Conservation (phyloP, 2,329 filamentous ascomycete species). For the Cylindrodendrum hubeiense region DNA sequence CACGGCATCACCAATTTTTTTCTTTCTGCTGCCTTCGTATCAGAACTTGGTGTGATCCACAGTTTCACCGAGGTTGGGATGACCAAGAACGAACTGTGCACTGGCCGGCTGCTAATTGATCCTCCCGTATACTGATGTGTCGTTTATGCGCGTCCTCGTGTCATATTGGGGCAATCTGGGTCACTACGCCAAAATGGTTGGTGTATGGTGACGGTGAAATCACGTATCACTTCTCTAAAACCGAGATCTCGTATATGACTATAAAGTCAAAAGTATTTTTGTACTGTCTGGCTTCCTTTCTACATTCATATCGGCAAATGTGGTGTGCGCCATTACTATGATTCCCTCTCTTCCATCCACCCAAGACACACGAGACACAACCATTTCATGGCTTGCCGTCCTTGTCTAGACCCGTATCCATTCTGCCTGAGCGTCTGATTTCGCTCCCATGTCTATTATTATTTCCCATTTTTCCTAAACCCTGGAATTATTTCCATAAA, state of each 20-base stretch:
- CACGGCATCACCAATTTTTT: neutral
- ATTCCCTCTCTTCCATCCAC: slow-evolving; percentile 24
- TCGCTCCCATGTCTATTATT: slow-evolving; percentile 38
- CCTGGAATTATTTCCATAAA: slow-evolving; percentile 11
- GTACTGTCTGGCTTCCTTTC: slow-evolving; percentile 38
- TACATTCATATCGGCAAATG: slow-evolving; percentile 35
- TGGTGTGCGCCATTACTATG: slow-evolving; percentile 37
- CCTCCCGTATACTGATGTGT: no score
- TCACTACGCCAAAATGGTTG: neutral
- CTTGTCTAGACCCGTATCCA: slow-evolving; percentile 34
- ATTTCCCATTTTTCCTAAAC: slow-evolving; percentile 18
- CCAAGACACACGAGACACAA: slow-evolving; percentile 23
- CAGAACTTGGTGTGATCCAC: neutral
- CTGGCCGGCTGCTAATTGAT: neutral
- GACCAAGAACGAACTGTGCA: neutral
- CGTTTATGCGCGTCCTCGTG: neutral
- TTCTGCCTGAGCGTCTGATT: slow-evolving; percentile 36
- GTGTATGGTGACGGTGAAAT: neutral
- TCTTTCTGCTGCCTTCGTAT: neutral
- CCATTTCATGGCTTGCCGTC: slow-evolving; percentile 20
- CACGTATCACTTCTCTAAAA: neutral
- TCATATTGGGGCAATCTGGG: neutral
- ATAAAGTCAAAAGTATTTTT: slow-evolving; percentile 28
- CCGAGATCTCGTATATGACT: neutral
- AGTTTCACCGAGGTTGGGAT: neutral